Percentiles rank a stretch among this genome's conserved stretches.
These are phyloP conservation scores for Wallacemonas rigidus DNA, from an alignment of 208 protist species.

Conservation along the genomic window DNA sequence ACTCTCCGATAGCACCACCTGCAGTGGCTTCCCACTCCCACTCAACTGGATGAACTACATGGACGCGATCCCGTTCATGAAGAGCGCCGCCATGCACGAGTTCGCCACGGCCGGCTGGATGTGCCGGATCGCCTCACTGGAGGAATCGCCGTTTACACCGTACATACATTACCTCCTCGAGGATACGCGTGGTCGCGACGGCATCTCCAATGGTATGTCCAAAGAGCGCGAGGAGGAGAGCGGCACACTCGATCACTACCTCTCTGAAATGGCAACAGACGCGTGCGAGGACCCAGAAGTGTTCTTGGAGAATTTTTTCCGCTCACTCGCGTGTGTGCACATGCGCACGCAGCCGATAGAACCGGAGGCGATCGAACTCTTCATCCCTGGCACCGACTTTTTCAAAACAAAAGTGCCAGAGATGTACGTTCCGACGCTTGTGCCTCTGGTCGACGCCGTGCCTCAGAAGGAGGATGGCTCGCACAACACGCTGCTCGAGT, in stretches of 20 bases:
- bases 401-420: conserved; percentile 82
- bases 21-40: conserved; percentile 63
- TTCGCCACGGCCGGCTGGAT: conserved; percentile 80
- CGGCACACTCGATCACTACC: conserved; percentile 71
- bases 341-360: conserved; percentile 83
- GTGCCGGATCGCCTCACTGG: conserved; percentile 70
- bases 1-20: conserved; percentile 34
- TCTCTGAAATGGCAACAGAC: conserved; percentile 86
- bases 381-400: conserved; percentile 81
- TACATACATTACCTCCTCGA: conserved; percentile 82
- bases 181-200: conserved; percentile 83
- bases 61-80: conserved; percentile 58
- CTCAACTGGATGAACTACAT: conserved; percentile 92
- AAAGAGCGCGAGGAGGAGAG: conserved; percentile 77
- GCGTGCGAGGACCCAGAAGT: conserved; percentile 84
- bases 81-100: conserved; percentile 54
- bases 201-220: conserved; percentile 72
- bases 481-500: conserved; percentile 83
- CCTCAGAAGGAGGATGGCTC: conserved; percentile 74
- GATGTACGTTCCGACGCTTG: conserved; percentile 86
- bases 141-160: conserved; percentile 70
- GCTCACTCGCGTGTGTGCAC: conserved; percentile 65
- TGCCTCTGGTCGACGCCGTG: conserved; percentile 80
- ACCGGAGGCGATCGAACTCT: conserved; percentile 49
- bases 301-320: conserved; percentile 81